Evolutionary conservation across 176 grass and related monocot species (phyloP), one percentile per base, ranked within the genome.

Genomic region (Triticum monococcum): DNA sequence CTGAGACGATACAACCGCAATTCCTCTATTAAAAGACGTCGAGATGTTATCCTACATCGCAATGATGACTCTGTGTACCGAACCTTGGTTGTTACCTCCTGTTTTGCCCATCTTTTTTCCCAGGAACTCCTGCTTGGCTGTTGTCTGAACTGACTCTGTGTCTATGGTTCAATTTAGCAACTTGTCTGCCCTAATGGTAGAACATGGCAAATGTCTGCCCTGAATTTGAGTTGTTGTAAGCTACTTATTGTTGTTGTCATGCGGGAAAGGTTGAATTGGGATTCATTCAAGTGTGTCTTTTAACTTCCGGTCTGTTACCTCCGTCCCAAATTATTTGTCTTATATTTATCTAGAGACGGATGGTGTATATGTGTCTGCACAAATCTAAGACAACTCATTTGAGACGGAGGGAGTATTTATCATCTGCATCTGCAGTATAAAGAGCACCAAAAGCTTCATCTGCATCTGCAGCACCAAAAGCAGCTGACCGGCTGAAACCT

Each of bases 71-170:
- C 3, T 28, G 36, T 50, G 30, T 81, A 61, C 9, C 12, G 5
- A 88, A 78, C 69, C 65, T 69, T 31, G 43, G 72, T 77, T 62
- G 63, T 61, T 77, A 78, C 36, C 25, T 83, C 12, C 35, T 82
- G 48, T 33, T 66, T 64, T 60, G 52, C 52, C 17, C 1, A 57
- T 57, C 1, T 8, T 8, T 57, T 57, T 57, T 2, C 54, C 7
- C 5, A 2, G 18, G 54, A 57, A 57, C 54, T 57, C 54, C 7
- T 57, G 7, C 18, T 1, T 22, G 0, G 33, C 31, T 33, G 64
- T 48, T 57, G 9, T 70, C 25, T 78, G 18, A 52, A 69, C 63
- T 45, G 37, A 69, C 18, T 56, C 12, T 35, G 80, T 83, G 72
- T 83, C 24, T 41, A 23, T 67, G 59, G 32, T 76, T 77, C 54